phyloP scores from a whole-genome alignment of 2,329 filamentous ascomycete species.

The Colletotrichum karsti region DNA sequence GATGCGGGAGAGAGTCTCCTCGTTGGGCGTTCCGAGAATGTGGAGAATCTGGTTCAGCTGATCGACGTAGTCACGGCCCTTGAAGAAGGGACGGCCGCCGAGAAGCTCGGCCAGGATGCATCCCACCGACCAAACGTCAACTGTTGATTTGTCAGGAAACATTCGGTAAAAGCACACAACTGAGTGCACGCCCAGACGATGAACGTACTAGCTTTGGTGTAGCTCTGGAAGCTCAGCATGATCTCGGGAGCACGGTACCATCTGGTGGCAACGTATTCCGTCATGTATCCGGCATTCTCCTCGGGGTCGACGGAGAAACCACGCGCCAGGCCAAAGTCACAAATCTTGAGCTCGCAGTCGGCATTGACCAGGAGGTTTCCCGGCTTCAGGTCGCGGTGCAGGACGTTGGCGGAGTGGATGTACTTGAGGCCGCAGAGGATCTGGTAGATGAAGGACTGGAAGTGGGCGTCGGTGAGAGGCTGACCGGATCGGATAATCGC shows the following conservation, averaged over 20 bases:
- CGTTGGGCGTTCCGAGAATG: constrained; percentile 95
- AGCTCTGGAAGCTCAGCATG: constrained; percentile 99
- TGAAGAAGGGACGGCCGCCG: constrained; percentile 97
- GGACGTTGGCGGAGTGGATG: constrained; percentile 97
- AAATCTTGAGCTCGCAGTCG: constrained; percentile 99
- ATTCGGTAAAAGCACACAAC: too few species aligned
- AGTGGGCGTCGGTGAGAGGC: constrained; percentile 96
- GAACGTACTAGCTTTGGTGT: constrained; percentile 99
- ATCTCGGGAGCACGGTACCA: constrained; percentile 97
- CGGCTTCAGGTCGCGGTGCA: constrained; percentile 96
- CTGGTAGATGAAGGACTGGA: constrained; percentile 99
- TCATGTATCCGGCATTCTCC: constrained; percentile 99
- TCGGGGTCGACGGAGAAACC: constrained; percentile 97
- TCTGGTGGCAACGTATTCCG: constrained; percentile 96
- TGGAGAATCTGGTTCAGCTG: constrained; percentile 99
- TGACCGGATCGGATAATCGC: constrained; percentile 98
- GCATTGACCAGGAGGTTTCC: constrained; percentile 98
- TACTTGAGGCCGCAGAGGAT: constrained; percentile 99
- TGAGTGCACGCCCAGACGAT: not conserved
- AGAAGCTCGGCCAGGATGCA: constrained; percentile 97
- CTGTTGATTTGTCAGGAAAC: constrained; percentile 52
- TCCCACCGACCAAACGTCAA: constrained; percentile 99
- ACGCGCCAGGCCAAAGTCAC: constrained; percentile 95
- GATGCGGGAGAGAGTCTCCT: constrained; percentile 92
- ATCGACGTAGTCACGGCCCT: constrained; percentile 98